Evolutionary conservation across 2,329 filamentous ascomycete genomes (phyloP), one percentile per base, ranked within the genome.

Genomic region (Aspergillus jensenii): DNA sequence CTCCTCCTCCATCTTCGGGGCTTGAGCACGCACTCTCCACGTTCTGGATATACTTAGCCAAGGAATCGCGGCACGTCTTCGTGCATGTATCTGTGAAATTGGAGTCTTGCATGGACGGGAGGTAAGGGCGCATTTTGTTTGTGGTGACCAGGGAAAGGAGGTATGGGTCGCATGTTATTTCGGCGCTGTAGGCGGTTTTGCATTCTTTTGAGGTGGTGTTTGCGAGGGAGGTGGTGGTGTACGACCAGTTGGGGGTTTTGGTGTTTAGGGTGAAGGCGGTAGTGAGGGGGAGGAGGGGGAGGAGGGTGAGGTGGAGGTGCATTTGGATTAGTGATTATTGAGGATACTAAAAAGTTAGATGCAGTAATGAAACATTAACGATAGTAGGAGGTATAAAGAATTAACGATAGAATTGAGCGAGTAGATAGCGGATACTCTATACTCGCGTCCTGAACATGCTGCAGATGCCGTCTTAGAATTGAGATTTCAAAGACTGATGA

Each of bases 101-200:
- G 6, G 27, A 19, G 2, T 31, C 19, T 5, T 53, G 35, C 48
- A 56, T 56, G 49, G 27, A 23, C 12, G 40, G 25, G 3, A 51
- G 48, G 12, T 44, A 46, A 4, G 15, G 6, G 6, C 48, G 25
- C 25, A 15, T 19, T 15, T 56, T 55, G 12, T 56, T 31, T n/a
- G 52, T 41, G 45, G 52, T 51, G 19, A 56, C 47, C 2, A 59
- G 44, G 17, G 44, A 12, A 2, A 58, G 21, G n/a, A 62, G 55
- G 25, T 45, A 60, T 2, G 52, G 47, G 6, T 56, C 43, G 52
- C 60, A 62, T 6, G 45, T 33, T 39, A 60, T 59, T 4, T 62
- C 48, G 9, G 60, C 48, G 44, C 58, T 58, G 49, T 62, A 62
- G 8, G 60, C 58, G n/a, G 48, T 23, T 44, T 58, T 60, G 55